Evolutionary conservation across 768 basidiomycete genomes (phyloP).

Genomic region (Botryobasidium botryosum): DNA sequence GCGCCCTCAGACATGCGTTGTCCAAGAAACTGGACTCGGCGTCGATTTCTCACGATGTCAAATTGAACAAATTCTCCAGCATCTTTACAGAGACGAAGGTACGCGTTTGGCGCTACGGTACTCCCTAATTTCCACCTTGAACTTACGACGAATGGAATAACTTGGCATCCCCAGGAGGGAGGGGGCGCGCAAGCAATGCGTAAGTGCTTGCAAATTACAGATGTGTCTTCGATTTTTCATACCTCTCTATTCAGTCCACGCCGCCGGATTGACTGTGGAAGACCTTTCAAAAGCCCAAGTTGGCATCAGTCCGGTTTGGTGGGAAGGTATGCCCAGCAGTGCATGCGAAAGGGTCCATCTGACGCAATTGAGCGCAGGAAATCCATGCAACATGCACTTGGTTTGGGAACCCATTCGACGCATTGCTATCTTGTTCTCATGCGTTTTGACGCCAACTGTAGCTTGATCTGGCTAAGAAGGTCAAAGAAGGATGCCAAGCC

Average conservation of each 20-base stretch:
- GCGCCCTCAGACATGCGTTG: neutral
- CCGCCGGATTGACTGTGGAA: constrained; percentile 53
- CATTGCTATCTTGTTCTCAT: constrained; percentile 1
- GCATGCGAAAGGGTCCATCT: constrained; percentile 1
- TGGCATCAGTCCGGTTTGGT: constrained; percentile 81
- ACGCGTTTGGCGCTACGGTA: too few relatives aligned
- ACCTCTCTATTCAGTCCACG: constrained; percentile 39
- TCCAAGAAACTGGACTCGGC: neutral
- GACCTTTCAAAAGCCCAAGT: constrained; percentile 85
- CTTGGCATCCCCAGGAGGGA: constrained; percentile 36
- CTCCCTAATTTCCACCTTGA: constrained; percentile 7
- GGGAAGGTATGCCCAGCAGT: constrained; percentile 48
- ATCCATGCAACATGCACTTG: constrained; percentile 74
- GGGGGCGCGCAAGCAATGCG: constrained; percentile 80
- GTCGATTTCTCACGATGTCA: too few relatives aligned
- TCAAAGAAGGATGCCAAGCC: constrained; percentile 68
- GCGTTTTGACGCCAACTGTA: constrained; percentile 17
- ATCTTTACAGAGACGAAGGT: constrained; percentile 68
- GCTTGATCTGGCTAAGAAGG: constrained; percentile 63
- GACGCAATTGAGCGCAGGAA: constrained; percentile 29
- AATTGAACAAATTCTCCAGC: constrained; percentile 59
- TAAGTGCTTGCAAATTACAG: constrained; percentile 23
- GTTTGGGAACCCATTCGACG: constrained; percentile 25
- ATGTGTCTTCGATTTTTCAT: neutral
- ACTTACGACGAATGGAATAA: neutral